These are phyloP conservation scores for Ceratobasidium theobromae DNA, from an alignment of 1,284 basidiomycete species.

Conservation along the genomic window DNA sequence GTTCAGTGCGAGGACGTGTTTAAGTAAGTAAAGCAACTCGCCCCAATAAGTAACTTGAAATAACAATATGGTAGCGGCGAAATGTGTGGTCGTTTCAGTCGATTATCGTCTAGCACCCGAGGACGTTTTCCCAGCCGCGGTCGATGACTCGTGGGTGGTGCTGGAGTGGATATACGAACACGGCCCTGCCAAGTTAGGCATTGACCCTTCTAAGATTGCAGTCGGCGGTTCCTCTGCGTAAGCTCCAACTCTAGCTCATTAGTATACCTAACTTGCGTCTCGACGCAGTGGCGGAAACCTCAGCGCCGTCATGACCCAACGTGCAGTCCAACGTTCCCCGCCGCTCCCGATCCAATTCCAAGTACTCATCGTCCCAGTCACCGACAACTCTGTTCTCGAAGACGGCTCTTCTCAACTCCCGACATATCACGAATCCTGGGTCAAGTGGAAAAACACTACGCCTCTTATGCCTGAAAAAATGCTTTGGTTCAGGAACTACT, in stretches of 20 bases:
- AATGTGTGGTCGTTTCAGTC: no score
- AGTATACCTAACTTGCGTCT: background rate
- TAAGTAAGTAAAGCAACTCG: background rate
- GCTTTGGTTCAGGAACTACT: conserved; percentile 70
- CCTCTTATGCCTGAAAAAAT: conserved; percentile 64
- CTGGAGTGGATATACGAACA: conserved; percentile 61
- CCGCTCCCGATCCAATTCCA: conserved; percentile 64
- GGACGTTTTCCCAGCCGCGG: conserved; percentile 68
- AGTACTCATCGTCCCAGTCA: conserved; percentile 69
- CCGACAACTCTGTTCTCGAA: conserved; percentile 56
- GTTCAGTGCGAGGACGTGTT: conserved; percentile 26
- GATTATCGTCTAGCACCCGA: conserved; percentile 51
- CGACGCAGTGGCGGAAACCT: conserved; percentile 60
- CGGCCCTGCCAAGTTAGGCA: conserved; percentile 46
- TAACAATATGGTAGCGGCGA: background rate
- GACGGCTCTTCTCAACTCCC: conserved; percentile 17
- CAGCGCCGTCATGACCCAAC: conserved; percentile 65
- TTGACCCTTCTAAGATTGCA: conserved; percentile 51
- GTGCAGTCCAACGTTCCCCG: conserved; percentile 53
- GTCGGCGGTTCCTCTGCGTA: conserved; percentile 72
- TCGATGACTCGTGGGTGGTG: conserved; percentile 69
- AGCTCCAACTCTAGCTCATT: background rate
- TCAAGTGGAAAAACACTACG: conserved; percentile 58
- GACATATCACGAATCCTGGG: conserved; percentile 54
- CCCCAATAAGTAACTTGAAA: background rate